Percentiles rank a stretch among this genome's conserved stretches.
phyloP scores from a whole-genome alignment of 139 green algal genomes.

The Diplosphaera chodatii region DNA sequence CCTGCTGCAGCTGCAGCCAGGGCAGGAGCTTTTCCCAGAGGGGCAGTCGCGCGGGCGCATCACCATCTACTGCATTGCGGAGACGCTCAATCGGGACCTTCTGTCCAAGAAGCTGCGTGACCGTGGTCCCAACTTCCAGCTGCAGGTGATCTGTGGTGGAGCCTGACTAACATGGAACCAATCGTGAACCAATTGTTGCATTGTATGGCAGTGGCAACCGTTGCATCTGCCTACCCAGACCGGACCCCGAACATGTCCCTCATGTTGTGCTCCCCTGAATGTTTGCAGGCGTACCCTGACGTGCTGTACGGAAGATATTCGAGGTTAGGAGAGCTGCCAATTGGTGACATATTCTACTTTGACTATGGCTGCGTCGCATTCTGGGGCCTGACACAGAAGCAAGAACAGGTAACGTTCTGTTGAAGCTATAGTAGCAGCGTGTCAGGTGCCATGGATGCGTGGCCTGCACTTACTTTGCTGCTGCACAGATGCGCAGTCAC shows the following conservation, averaged over 20 bases:
- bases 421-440: too few relatives aligned
- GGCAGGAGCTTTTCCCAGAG: not conserved
- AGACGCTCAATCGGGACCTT: conserved; percentile 29
- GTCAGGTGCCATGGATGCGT: too few relatives aligned
- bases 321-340: not conserved
- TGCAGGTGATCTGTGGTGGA: too few relatives aligned
- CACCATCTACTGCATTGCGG: conserved; percentile 57
- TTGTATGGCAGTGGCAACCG: too few relatives aligned
- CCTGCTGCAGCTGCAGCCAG: conserved; percentile 1
- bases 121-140: conserved; percentile 13
- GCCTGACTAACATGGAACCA: too few relatives aligned
- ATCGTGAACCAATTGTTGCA: too few relatives aligned
- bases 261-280: too few relatives aligned
- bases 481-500: too few relatives aligned
- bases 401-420: conserved; percentile 29
- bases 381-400: conserved; percentile 49
- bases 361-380: conserved; percentile 71
- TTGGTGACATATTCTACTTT: conserved; percentile 53
- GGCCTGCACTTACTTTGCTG: too few relatives aligned
- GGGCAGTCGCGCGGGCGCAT: conserved; percentile 33
- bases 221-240: too few relatives aligned
- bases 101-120: conserved; percentile 13
- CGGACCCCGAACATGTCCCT: too few relatives aligned
- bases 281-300: conserved; percentile 34
- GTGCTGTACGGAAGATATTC: conserved; percentile 36